Base-by-base conservation (phyloP, 2,329 filamentous ascomycete genomes). In the Monosporascus sp. region DNA sequence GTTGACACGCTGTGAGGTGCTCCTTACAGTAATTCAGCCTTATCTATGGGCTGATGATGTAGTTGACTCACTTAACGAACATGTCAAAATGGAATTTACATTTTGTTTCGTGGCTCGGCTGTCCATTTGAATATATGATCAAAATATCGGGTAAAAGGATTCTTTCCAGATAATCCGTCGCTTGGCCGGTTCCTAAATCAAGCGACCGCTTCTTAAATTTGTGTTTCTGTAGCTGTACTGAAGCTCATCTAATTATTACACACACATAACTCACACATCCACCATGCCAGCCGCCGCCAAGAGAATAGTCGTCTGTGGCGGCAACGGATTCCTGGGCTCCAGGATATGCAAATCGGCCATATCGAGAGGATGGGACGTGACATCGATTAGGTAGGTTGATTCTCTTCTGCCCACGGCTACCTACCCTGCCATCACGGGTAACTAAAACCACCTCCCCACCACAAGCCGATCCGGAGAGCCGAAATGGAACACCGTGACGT, bases 291-390 rank as follows among this genome's bases (percentile, higher is more conserved):
- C 80, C 48, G 78, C 79, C 49, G 76, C 83, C 53, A 96, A 91
- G 74, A 87, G 84, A 72, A 78, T 99, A 44, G 85, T 97, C 42
- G 91, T 99, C 51, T 95, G 89, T 60, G 94, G 94, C 61, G 93
- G 93, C 54, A 97, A 90, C 71, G 93, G 94, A 36, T 99, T 97
- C 68, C 74, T 99, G 25, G 90, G 90, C 72, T 81, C 79, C 24
- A 82, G 93, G 52, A 96, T 99, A 74, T 97, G 94, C 77, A 94
- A 90, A 76, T 86, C 89, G 51, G 94, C 90, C 45, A 85, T 90
- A 49, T 81, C 85, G 46, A 80, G 91, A 67, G 90, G 91, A 51
- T 97, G 93, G 93, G 83, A 91, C 53, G 93, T 97, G 47, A 93
- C 85, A 22, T 97, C 92, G 6, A 85, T 99, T 64, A 96, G 91